Evolutionary conservation across 1,139 yeast species (phyloP), one percentile per base, ranked within the genome.

Genomic region (Yamadazyma siamensis): DNA sequence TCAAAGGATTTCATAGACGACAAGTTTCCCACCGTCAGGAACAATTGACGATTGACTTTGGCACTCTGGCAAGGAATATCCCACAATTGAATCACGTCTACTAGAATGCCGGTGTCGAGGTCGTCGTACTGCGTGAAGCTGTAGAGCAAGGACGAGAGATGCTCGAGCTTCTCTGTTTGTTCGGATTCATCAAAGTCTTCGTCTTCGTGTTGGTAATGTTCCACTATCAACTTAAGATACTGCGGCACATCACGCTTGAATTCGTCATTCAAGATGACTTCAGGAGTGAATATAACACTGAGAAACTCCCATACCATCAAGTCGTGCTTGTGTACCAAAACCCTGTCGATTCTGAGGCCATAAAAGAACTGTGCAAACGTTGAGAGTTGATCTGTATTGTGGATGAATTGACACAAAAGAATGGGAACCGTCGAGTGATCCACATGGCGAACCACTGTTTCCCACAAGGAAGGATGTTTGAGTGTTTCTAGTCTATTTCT

Each of bases 1-100:
- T 35, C 35, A 23, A 41, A 44, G 28, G 43, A 43, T 8, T 48
- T 40, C 59, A 51, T 58, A 5, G 65, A 59, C 9, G 66, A 48
- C 18, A 66, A 43, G 34, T 61, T 55, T 4, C 71, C 71, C 19
- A 62, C 50, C 1, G 60, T 43, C 4, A 67, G 57, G 38, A 67
- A 65, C 23, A 66, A 43, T 28, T 52, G 56, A 26, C 70, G 42
- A 29, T 51, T 52, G 16, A 33, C 32, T 6, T 21, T 25, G 9
- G 37, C 15, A 15, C 27, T 32, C 2, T 21, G 18, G 13, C 30
- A 23, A 21, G 20, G 31, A 4, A 25, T 22, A 8, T 33, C 32
- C 13, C 41, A 39, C 7, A 43, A 23, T 8, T 24, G 31, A 23
- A 33, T 39, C 4, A 43, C 26, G 15, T 23, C 26, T 1, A 23